A percentile compares a stretch with the other conserved stretches of the same genome.
Conservation (phyloP, 2,329 filamentous ascomycete genomes). For the Aspergillus fructus region DNA sequence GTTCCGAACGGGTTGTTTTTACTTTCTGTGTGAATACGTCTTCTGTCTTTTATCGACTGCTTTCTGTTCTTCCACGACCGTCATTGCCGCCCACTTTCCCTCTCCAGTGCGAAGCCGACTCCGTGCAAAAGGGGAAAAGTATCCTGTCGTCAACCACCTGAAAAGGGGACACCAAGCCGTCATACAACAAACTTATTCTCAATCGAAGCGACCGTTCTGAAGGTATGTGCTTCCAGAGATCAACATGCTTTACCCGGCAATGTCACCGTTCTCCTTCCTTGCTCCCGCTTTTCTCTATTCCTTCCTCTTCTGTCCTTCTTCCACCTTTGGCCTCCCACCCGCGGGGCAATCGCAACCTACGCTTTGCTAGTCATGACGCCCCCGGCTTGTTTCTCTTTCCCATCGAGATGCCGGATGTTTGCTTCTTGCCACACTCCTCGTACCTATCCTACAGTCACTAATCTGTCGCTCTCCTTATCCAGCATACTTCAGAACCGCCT, state of each 20-base stretch:
- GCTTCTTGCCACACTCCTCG: neutral
- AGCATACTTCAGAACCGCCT: constrained; percentile 18
- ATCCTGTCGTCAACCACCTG: neutral
- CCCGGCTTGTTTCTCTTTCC: constrained; percentile 10
- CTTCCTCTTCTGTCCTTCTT: constrained; percentile 15
- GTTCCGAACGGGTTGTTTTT: constrained; percentile 8
- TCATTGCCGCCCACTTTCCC: constrained; percentile 14
- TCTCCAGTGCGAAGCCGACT: constrained; percentile 13
- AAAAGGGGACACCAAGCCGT: constrained; percentile 11
- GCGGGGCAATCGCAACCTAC: constrained; percentile 26
- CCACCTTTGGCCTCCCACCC: constrained; percentile 8
- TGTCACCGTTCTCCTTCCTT: constrained; percentile 2
- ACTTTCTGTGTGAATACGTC: constrained; percentile 17
- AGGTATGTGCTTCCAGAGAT: constrained; percentile 10
- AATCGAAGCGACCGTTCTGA: constrained; percentile 14
- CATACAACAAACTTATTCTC: constrained; percentile 14
- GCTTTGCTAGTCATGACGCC: constrained; percentile 10
- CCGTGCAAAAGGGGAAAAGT: constrained; percentile 17
- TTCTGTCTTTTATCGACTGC: constrained; percentile 8
- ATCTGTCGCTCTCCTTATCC: constrained; percentile 18
- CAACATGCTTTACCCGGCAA: neutral
- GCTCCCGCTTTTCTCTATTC: constrained; percentile 13
- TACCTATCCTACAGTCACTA: constrained; percentile 15
- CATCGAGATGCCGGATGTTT: neutral
- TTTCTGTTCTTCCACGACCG: constrained; percentile 7